These are phyloP conservation scores for Alternaria gaisen DNA, from an alignment of 2,329 filamentous ascomycete genomes.

Conservation along the genomic window DNA sequence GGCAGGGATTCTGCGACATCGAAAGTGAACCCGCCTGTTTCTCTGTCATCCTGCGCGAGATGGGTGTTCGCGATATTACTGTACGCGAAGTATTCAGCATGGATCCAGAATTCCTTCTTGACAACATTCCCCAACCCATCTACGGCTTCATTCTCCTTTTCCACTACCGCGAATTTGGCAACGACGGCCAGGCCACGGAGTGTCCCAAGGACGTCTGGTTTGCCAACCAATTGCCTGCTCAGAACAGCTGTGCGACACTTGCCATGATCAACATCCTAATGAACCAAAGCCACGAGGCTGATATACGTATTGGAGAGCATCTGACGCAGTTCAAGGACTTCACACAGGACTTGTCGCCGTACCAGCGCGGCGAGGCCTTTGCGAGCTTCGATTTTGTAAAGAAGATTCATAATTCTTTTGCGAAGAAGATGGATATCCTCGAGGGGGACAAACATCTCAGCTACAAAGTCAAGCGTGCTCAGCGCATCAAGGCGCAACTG, in stretches of 20 bases:
- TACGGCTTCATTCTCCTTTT: conserved; percentile 92
- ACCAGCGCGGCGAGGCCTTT: conserved; percentile 78
- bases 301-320: conserved; percentile 69
- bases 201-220: conserved; percentile 83
- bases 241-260: conserved; percentile 89
- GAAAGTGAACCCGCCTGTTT: conserved; percentile 91
- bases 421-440: conserved; percentile 66
- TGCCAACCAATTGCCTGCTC: conserved; percentile 77
- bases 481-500: conserved; percentile 30
- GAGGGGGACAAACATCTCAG: conserved; percentile 78
- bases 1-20: conserved; percentile 81
- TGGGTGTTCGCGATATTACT: conserved; percentile 77
- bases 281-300: conserved; percentile 69
- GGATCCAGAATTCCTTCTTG: conserved; percentile 57
- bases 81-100: conserved; percentile 80
- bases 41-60: conserved; percentile 80
- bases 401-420: conserved; percentile 86
- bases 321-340: conserved; percentile 76
- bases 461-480: conserved; percentile 60
- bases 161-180: conserved; percentile 67
- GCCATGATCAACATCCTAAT: conserved; percentile 93
- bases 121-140: conserved; percentile 53
- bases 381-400: conserved; percentile 80
- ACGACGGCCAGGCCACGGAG: conserved; percentile 60
- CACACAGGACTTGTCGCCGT: conserved; percentile 73